Conservation (phyloP, 164 flowering plant species). For the Saururus chinensis region DNA sequence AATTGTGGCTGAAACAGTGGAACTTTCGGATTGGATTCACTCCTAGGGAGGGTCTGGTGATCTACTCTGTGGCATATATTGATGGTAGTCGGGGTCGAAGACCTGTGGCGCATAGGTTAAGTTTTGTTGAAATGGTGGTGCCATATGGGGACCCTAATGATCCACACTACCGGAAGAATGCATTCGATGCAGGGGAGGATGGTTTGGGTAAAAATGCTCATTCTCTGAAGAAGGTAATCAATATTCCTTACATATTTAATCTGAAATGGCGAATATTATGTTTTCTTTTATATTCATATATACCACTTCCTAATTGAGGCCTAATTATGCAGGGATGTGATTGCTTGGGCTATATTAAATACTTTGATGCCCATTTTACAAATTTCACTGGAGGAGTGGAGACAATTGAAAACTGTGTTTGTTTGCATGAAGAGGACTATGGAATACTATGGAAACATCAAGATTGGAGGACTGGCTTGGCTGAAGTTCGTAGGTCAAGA, state of each 20-base stretch:
- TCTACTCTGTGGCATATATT: constrained; percentile 79
- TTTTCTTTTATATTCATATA: neutral
- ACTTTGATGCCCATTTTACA: constrained; percentile 87
- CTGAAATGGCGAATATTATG: neutral
- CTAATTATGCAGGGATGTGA: constrained; percentile 69
- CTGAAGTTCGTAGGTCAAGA: constrained; percentile 81
- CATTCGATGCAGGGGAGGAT: constrained; percentile 97
- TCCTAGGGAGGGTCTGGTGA: constrained; percentile 80
- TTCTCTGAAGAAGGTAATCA: constrained; percentile 72
- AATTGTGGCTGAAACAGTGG: constrained; percentile 40
- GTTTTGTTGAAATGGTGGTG: constrained; percentile 96
- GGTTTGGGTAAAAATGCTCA: constrained; percentile 95
- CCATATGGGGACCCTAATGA: constrained; percentile 95
- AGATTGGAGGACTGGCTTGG: constrained; percentile 86
- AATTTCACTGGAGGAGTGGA: constrained; percentile 92
- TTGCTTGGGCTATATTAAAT: constrained; percentile 79
- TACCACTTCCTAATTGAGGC: neutral
- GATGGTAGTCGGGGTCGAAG: constrained; percentile 90
- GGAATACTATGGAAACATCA: constrained; percentile 93
- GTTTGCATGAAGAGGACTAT: constrained; percentile 88
- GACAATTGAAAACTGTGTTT: constrained; percentile 92
- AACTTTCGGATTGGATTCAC: constrained; percentile 87
- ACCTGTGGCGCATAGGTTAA: constrained; percentile 78
- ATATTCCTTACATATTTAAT: neutral
- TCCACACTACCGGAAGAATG: constrained; percentile 91